phyloP scores from a whole-genome alignment of 371 early-diverging fungal genomes.

The Sanchytrium tribonematis region DNA sequence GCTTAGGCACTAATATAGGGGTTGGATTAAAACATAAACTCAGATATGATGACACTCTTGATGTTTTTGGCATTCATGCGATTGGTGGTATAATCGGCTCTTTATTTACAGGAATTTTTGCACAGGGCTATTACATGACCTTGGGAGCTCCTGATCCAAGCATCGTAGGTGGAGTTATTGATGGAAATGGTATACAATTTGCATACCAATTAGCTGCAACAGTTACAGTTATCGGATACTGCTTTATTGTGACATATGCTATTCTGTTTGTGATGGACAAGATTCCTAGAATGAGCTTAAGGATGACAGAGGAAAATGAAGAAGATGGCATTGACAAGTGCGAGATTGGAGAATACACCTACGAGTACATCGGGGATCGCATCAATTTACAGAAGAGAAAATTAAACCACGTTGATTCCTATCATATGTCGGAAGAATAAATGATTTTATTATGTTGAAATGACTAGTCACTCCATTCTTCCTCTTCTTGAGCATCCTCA shows the following conservation, averaged over 20 bases:
- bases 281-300: background rate
- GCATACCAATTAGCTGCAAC: background rate
- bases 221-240: background rate
- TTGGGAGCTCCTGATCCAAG: background rate
- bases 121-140: background rate
- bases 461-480: background rate
- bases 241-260: background rate
- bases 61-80: constrained; percentile 32
- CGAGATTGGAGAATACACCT: constrained; percentile 2
- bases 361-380: background rate
- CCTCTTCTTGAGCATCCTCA: background rate
- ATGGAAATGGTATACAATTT: constrained; percentile 22
- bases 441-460: too few relatives aligned
- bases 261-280: background rate
- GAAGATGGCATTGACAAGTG: background rate
- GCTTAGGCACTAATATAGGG: constrained; percentile 41
- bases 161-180: background rate
- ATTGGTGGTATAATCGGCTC: constrained; percentile 5
- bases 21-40: constrained; percentile 40
- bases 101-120: constrained; percentile 5
- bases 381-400: background rate
- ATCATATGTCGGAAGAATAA: too few relatives aligned
- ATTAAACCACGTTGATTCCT: background rate
- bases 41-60: constrained; percentile 45
- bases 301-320: background rate